Evolutionary conservation across 352 stramenopile species (phyloP).

Genomic region (Pythium vanterpoolii): DNA sequence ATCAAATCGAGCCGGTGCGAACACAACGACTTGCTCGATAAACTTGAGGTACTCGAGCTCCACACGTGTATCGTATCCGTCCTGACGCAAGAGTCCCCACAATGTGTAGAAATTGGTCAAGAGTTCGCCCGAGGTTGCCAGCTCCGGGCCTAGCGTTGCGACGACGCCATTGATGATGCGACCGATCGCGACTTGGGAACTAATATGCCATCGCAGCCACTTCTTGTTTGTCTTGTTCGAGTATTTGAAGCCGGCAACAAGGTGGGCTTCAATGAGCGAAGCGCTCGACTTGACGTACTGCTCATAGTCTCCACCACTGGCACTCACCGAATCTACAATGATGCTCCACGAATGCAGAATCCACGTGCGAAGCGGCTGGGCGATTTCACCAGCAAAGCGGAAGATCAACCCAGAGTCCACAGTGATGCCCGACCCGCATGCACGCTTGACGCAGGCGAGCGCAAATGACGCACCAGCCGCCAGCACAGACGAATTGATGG

Average conservation of each 20-base stretch:
- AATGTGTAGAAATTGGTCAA: slow-evolving; percentile 58
- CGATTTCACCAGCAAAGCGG: slow-evolving; percentile 56
- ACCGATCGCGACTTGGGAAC: slow-evolving; percentile 28
- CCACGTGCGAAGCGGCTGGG: slow-evolving; percentile 79
- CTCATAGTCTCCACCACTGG: slow-evolving; percentile 75
- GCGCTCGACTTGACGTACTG: slow-evolving; percentile 77
- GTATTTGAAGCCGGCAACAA: slow-evolving; percentile 72
- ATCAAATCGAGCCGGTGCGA: slow-evolving; percentile 63
- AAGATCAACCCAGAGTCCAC: slow-evolving; percentile 79
- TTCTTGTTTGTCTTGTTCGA: slow-evolving; percentile 47
- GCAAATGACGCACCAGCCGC: slow-evolving; percentile 69
- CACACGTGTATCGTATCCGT: slow-evolving; percentile 55
- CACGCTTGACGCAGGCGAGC: slow-evolving; percentile 75
- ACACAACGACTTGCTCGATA: slow-evolving; percentile 81
- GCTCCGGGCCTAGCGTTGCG: slow-evolving; percentile 31
- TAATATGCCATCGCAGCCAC: slow-evolving; percentile 23
- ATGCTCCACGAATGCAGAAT: slow-evolving; percentile 83
- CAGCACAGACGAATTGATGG: slow-evolving; percentile 43
- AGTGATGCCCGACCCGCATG: slow-evolving; percentile 68
- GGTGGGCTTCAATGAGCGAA: slow-evolving; percentile 68
- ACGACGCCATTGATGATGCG: slow-evolving; percentile 40
- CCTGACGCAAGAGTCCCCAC: slow-evolving; percentile 67
- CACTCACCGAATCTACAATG: slow-evolving; percentile 74
- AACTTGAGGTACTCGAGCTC: slow-evolving; percentile 81
- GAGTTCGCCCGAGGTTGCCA: slow-evolving; percentile 15